A percentile compares a stretch with the other conserved stretches of the same genome.
Conservation (phyloP, 257 asterid species). For the Salvia rosmarinus region DNA sequence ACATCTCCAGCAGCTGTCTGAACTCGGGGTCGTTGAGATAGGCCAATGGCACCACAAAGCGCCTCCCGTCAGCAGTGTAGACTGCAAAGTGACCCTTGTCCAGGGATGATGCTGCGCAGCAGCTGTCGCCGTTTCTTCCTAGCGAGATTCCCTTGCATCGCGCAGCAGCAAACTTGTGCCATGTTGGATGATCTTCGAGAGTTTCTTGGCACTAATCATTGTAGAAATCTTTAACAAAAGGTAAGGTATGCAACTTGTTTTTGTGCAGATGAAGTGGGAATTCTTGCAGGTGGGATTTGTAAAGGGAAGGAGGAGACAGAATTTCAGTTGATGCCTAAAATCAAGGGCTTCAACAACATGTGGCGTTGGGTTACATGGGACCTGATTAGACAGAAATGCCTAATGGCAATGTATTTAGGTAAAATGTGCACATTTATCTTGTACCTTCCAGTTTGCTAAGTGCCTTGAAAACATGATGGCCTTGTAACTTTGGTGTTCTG, state of each 20-base stretch:
- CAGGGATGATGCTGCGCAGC: conserved; percentile 1
- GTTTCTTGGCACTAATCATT: conserved; percentile 41
- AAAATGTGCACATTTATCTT: neutral
- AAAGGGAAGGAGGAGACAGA: conserved; percentile 23
- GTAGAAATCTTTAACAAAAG: neutral
- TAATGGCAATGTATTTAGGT: conserved; percentile 31
- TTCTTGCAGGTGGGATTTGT: too few species aligned
- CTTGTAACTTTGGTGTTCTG: conserved; percentile 9
- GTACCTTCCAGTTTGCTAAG: conserved; percentile 22
- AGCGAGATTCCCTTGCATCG: conserved; percentile 23
- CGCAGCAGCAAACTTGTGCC: conserved; percentile 35
- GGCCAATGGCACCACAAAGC: conserved; percentile 40
- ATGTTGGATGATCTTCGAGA: conserved; percentile 41
- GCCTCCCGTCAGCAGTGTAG: conserved; percentile 34
- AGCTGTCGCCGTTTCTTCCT: conserved; percentile 11
- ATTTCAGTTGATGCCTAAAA: conserved; percentile 15
- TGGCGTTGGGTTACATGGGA: conserved; percentile 26
- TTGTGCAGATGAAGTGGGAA: neutral
- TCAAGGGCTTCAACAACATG: conserved; percentile 29
- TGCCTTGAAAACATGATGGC: conserved; percentile 25
- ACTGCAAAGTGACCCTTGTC: conserved; percentile 31
- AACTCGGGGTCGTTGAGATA: conserved; percentile 33
- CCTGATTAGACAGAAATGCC: conserved; percentile 4
- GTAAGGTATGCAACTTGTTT: neutral
- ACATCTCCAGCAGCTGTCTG: conserved; percentile 41